A percentile compares a stretch with the other conserved stretches of the same genome.
Conservation (phyloP, 148 eudicot genomes). For the Vaccinium myrtillus region DNA sequence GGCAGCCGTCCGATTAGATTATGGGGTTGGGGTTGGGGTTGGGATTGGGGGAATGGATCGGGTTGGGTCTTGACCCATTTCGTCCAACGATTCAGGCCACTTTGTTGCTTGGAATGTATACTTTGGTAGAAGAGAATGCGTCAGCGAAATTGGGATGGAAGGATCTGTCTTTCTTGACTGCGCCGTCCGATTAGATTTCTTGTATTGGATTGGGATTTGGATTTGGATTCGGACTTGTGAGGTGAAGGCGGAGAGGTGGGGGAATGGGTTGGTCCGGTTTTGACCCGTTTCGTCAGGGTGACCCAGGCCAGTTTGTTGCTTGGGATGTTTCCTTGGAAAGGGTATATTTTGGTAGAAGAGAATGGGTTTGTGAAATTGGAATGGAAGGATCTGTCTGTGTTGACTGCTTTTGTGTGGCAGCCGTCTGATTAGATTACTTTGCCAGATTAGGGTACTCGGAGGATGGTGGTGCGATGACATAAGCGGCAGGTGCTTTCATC, state of each 20-base stretch:
- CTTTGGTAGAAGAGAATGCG: conserved; percentile 72
- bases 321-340: conserved; percentile 73
- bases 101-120: conserved; percentile 73
- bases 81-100: conserved; percentile 64
- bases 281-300: conserved; percentile 54
- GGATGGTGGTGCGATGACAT: too few species aligned
- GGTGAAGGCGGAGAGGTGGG: conserved; percentile 49
- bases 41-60: conserved; percentile 56
- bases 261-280: conserved; percentile 55
- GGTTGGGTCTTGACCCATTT: conserved; percentile 50
- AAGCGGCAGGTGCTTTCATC: too few species aligned
- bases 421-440: not conserved
- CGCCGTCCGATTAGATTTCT: conserved; percentile 19
- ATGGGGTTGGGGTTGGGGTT: not conserved
- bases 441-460: too few species aligned
- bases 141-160: conserved; percentile 79
- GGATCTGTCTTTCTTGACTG: conserved; percentile 66
- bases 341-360: conserved; percentile 78
- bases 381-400: conserved; percentile 75
- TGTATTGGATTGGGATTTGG: not conserved
- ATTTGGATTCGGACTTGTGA: conserved; percentile 23
- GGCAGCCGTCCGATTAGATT: conserved; percentile 46
- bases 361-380: conserved; percentile 71
- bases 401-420: conserved; percentile 80
- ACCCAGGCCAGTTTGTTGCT: conserved; percentile 66